Conservation (phyloP, 129 eudicot genomes). For the Flaveria sonorensis region DNA sequence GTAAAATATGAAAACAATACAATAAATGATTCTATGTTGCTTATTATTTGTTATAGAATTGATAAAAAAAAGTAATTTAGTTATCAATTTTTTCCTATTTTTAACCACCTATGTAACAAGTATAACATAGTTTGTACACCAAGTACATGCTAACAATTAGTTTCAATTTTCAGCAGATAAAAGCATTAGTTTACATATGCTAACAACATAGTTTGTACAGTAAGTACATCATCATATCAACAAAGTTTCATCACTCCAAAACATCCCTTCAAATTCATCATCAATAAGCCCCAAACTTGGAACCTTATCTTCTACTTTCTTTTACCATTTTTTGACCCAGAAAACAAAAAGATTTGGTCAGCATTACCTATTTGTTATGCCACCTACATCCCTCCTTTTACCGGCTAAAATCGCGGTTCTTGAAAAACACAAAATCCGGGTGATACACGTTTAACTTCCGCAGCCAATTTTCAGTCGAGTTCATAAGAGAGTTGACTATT, state of each 20-base stretch:
- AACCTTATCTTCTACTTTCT: constrained; percentile 23
- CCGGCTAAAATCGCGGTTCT: constrained; percentile 53
- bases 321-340: constrained; percentile 3
- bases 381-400: constrained; percentile 25
- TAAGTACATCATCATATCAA: constrained; percentile 35
- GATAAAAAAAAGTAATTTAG: no score
- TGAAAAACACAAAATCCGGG: constrained; percentile 79
- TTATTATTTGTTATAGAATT: no score
- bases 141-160: constrained; percentile 5
- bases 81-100: no score
- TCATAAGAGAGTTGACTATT: constrained; percentile 57
- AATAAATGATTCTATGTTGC: no score
- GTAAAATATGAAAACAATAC: no score
- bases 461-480: constrained; percentile 82
- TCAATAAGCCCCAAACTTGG: constrained; percentile 29
- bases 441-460: constrained; percentile 67
- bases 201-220: constrained; percentile 31
- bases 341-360: constrained; percentile 30
- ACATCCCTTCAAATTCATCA: constrained; percentile 24
- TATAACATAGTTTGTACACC: no score
- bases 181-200: constrained; percentile 36
- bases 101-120: not conserved
- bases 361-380: constrained; percentile 27
- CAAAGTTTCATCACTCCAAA: constrained; percentile 29
- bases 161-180: constrained; percentile 19